Evolutionary conservation across 148 eudicot genomes (phyloP).

Genomic region (Rheum nobile): DNA sequence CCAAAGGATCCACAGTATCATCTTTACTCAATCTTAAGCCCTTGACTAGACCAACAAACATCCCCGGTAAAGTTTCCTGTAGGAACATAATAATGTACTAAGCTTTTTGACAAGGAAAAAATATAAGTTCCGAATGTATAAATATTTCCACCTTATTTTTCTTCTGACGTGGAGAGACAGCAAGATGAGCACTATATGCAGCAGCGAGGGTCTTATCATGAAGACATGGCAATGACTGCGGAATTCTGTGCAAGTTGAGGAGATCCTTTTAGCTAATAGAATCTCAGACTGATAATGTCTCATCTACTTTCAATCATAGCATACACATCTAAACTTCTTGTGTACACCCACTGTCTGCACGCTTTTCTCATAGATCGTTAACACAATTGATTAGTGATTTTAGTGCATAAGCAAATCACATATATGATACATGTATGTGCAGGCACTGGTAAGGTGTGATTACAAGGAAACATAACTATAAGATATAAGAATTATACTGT

Average conservation of each 20-base stretch:
- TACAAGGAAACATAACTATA: neutral
- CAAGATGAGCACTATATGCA: conserved; percentile 42
- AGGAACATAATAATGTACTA: neutral
- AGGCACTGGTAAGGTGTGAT: neutral
- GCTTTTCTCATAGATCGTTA: neutral
- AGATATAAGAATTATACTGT: neutral
- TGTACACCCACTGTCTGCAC: neutral
- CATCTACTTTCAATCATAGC: neutral
- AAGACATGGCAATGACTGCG: conserved; percentile 61
- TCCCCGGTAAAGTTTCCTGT: conserved; percentile 39
- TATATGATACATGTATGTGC: neutral
- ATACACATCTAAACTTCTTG: neutral
- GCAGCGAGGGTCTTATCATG: conserved; percentile 76
- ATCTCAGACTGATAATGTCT: neutral
- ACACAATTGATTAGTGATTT: neutral
- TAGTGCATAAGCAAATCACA: neutral
- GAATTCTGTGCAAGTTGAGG: conserved; percentile 37
- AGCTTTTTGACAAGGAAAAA: conserved; percentile 9
- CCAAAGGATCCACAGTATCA: conserved; percentile 19
- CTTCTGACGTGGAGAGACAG: conserved; percentile 33
- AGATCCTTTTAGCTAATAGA: neutral
- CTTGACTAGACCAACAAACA: conserved; percentile 55
- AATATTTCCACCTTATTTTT: conserved; percentile 35
- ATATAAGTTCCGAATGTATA: neutral
- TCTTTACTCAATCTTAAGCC: conserved; percentile 48